Conservation (phyloP, 768 basidiomycete species). For the Galerina sulciceps region DNA sequence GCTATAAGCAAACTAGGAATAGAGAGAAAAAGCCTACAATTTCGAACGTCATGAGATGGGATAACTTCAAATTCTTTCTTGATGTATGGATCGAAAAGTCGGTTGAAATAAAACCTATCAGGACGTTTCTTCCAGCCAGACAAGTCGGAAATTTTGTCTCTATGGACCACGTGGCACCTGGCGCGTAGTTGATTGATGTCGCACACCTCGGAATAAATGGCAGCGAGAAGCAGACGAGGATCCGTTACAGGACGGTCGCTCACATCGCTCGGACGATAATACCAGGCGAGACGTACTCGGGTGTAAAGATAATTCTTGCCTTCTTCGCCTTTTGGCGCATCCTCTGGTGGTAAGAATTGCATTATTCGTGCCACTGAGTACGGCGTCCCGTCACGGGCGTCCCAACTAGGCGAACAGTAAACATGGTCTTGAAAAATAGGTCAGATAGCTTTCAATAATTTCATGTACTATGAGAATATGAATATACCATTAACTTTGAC, state of each 20-base stretch:
- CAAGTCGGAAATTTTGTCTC: slow-evolving; percentile 93
- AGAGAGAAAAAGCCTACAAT: slow-evolving; percentile 64
- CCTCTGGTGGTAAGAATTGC: slow-evolving; percentile 89
- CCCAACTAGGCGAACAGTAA: slow-evolving; percentile 94
- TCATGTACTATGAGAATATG: slow-evolving; percentile 20
- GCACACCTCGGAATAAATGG: slow-evolving; percentile 96
- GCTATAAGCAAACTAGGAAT: slow-evolving; percentile 16
- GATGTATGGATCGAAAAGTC: slow-evolving; percentile 96
- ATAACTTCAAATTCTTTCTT: slow-evolving; percentile 98
- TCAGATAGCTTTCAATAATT: slow-evolving; percentile 18
- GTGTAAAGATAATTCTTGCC: slow-evolving; percentile 72
- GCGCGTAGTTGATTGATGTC: slow-evolving; percentile 93
- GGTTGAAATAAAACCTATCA: slow-evolving; percentile 96
- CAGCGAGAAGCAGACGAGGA: slow-evolving; percentile 89
- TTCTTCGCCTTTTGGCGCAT: slow-evolving; percentile 66
- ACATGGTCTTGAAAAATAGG: slow-evolving; percentile 83
- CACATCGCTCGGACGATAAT: slow-evolving; percentile 96
- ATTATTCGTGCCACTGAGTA: slow-evolving; percentile 97
- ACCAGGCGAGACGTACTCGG: slow-evolving; percentile 92
- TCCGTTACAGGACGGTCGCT: slow-evolving; percentile 90
- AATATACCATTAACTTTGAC: slow-evolving; percentile 85
- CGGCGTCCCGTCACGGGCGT: slow-evolving; percentile 90
- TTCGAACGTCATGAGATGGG: slow-evolving; percentile 81
- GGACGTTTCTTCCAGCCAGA: slow-evolving; percentile 92
- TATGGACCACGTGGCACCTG: slow-evolving; percentile 92